A percentile compares a stretch with the other conserved stretches of the same genome.
phyloP scores from a whole-genome alignment of 768 basidiomycete genomes.

The Termitomyces sp. region DNA sequence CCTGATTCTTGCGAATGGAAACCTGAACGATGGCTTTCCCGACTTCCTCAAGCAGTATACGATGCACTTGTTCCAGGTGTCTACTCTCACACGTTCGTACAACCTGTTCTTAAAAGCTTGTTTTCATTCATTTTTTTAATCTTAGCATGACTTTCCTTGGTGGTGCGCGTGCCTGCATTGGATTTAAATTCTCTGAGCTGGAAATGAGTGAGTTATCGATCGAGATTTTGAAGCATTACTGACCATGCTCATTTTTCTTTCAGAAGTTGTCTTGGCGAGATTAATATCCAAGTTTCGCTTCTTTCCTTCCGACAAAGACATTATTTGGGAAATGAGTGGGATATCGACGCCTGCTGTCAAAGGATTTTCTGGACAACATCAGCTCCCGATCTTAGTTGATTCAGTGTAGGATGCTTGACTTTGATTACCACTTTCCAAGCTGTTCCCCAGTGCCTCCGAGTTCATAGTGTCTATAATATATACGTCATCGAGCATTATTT shows the following conservation, averaged over 20 bases:
- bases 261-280: constrained; percentile 22
- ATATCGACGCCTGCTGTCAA: constrained; percentile 18
- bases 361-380: constrained; percentile 5
- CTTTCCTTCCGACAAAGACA: constrained; percentile 16
- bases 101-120: background rate
- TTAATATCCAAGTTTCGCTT: constrained; percentile 24
- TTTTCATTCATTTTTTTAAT: background rate
- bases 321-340: constrained; percentile 23
- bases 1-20: constrained; percentile 44
- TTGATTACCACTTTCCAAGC: no score
- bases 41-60: constrained; percentile 28
- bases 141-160: constrained; percentile 39
- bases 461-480: background rate
- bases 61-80: constrained; percentile 37
- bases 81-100: constrained; percentile 34
- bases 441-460: no score
- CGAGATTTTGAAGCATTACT: background rate
- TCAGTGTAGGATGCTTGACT: background rate
- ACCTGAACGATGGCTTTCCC: constrained; percentile 43
- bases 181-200: constrained; percentile 49
- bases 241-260: background rate
- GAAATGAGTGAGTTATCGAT: constrained; percentile 36
- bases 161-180: constrained; percentile 41
- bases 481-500: background rate
- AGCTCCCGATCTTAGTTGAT: constrained; percentile 2